phyloP scores from a whole-genome alignment of 257 asterid genomes.

The Petunia axillaris region DNA sequence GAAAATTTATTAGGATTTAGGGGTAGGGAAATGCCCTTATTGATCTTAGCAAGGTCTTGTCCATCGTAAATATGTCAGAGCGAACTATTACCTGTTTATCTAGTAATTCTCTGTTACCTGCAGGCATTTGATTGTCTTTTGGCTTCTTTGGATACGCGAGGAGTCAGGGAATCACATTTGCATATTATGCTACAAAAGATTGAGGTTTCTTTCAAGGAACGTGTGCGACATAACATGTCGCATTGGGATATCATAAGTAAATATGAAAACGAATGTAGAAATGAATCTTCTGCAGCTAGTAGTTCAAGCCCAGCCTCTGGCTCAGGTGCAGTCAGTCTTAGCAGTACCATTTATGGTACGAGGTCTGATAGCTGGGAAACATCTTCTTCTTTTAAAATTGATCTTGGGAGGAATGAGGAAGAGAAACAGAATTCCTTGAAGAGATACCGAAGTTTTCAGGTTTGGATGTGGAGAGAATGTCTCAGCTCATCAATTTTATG shows the following conservation, averaged over 20 bases:
- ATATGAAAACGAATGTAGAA: conserved; percentile 28
- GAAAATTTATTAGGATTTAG: conserved; percentile 9
- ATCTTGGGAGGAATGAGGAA: conserved; percentile 59
- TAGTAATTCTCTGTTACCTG: conserved; percentile 31
- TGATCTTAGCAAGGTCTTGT: neutral
- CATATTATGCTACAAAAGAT: conserved; percentile 89
- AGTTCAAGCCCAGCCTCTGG: conserved; percentile 40
- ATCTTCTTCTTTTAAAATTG: conserved; percentile 70
- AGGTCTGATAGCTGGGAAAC: conserved; percentile 58
- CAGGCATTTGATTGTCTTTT: conserved; percentile 86
- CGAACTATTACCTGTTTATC: conserved; percentile 12
- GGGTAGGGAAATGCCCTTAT: conserved; percentile 3
- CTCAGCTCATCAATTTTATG: conserved; percentile 51
- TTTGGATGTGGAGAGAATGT: conserved; percentile 92
- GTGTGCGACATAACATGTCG: conserved; percentile 46
- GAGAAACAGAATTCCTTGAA: conserved; percentile 55
- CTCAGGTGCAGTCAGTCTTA: conserved; percentile 58
- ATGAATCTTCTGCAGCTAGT: conserved; percentile 49
- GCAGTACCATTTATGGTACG: conserved; percentile 54
- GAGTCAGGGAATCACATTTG: conserved; percentile 93
- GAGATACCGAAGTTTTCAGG: conserved; percentile 71
- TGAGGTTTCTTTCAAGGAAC: conserved; percentile 73
- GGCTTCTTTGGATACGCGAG: conserved; percentile 85
- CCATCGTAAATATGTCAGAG: neutral
- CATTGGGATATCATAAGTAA: conserved; percentile 28